Evolutionary conservation across 768 basidiomycete genomes (phyloP).

Genomic region (Russula virescens): DNA sequence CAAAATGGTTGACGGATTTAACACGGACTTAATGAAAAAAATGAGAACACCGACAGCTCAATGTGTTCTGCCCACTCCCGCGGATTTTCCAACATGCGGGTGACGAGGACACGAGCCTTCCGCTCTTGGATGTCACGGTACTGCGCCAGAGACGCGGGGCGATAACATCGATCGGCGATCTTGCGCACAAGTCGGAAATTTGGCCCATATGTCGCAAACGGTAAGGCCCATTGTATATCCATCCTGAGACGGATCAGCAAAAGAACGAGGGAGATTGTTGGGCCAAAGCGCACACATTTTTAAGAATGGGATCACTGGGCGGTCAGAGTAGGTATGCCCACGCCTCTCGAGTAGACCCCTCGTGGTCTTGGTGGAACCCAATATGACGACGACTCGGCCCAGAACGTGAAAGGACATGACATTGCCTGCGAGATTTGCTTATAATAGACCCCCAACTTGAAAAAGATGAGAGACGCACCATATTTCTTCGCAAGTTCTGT

Average conservation of each 20-base stretch:
- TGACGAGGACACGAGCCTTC: background rate
- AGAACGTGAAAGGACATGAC: constrained; percentile 32
- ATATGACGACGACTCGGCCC: constrained; percentile 43
- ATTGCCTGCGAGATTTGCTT: background rate
- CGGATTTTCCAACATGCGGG: constrained; percentile 1
- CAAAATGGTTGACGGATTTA: background rate
- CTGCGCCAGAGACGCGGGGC: background rate
- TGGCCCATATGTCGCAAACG: background rate
- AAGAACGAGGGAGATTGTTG: background rate
- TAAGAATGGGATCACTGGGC: background rate
- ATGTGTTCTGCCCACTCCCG: constrained; percentile 3
- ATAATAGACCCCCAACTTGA: background rate
- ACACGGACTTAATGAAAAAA: background rate
- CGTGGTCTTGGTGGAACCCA: constrained; percentile 42
- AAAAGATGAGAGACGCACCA: background rate
- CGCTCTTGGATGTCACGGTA: constrained; percentile 6
- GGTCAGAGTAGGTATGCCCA: constrained; percentile 31
- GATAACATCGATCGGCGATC: constrained; percentile 9
- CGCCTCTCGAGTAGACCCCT: constrained; percentile 48
- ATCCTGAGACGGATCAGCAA: background rate
- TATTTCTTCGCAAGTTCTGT: constrained; percentile 1
- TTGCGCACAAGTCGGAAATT: constrained; percentile 2
- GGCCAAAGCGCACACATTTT: constrained; percentile 1
- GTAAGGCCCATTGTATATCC: background rate
- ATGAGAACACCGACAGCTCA: background rate